phyloP scores from a whole-genome alignment of 805 yeast genomes.

The Saturnispora sanitii region DNA sequence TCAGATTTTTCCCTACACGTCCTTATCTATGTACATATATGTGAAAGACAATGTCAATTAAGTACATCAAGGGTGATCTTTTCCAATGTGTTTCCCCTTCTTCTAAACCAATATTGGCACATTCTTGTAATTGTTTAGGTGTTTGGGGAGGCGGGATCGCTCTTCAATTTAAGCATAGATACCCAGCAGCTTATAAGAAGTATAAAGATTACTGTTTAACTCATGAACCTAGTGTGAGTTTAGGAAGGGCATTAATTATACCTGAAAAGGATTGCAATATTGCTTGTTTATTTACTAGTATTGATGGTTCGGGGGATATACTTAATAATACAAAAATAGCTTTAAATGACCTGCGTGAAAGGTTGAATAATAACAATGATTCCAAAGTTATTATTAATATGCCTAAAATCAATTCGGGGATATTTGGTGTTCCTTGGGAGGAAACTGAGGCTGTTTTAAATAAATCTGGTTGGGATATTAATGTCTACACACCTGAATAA shows the following conservation, averaged over 20 bases:
- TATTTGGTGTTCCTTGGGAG: constrained; percentile 74
- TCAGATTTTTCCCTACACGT: no score
- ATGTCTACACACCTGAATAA: constrained; percentile 33
- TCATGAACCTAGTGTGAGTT: constrained; percentile 18
- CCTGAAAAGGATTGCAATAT: constrained; percentile 31
- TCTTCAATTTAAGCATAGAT: constrained; percentile 39
- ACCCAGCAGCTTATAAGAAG: constrained; percentile 44
- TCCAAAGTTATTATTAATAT: constrained; percentile 33
- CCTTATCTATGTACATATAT: no score
- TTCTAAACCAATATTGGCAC: constrained; percentile 41
- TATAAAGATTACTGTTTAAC: constrained; percentile 38
- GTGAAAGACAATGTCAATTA: no score
- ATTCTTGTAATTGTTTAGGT: constrained; percentile 74
- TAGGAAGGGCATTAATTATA: constrained; percentile 49
- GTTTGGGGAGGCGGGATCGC: constrained; percentile 87
- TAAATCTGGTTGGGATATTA: constrained; percentile 27
- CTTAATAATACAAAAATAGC: constrained; percentile 42
- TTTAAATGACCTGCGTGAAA: no score
- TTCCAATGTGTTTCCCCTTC: constrained; percentile 27
- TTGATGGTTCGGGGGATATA: constrained; percentile 42
- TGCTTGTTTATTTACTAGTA: constrained; percentile 70
- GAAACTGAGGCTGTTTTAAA: constrained; percentile 46
- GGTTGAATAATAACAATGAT: no score
- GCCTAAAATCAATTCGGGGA: constrained; percentile 77
- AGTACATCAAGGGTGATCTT: constrained; percentile 49